These are phyloP conservation scores for Micractinium sp. DNA, from an alignment of 139 green algal genomes.

Conservation along the genomic window DNA sequence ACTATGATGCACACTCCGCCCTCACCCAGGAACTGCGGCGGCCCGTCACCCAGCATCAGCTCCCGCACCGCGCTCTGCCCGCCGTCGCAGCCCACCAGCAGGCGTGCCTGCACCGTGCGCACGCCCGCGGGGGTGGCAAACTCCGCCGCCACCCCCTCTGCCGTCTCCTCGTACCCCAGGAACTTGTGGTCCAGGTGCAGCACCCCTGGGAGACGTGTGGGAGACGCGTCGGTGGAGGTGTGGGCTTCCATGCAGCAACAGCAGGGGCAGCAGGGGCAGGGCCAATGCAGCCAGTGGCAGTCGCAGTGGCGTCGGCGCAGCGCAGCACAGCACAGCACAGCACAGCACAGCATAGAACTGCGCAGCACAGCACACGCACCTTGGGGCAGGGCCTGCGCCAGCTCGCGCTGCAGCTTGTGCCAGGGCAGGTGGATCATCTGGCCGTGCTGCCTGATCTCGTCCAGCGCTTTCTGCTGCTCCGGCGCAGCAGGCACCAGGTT, in stretches of 20 bases:
- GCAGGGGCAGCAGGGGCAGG: too few relatives aligned
- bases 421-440: slow-evolving; percentile 8
- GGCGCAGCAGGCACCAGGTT: background rate
- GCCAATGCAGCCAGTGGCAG: too few relatives aligned
- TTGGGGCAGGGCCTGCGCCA: slow-evolving; percentile 2
- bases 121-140: slow-evolving; percentile 7
- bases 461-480: background rate
- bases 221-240: too few relatives aligned
- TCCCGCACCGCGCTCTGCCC: slow-evolving; percentile 13
- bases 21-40: slow-evolving; percentile 5
- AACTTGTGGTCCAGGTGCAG: slow-evolving; percentile 17
- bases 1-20: background rate
- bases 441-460: background rate
- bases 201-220: background rate
- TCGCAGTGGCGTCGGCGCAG: background rate
- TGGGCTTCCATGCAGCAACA: too few relatives aligned
- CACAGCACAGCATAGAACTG: background rate
- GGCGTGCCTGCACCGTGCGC: background rate
- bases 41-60: background rate
- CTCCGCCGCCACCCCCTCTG: slow-evolving; percentile 2
- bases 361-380: background rate
- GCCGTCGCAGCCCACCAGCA: slow-evolving; percentile 18
- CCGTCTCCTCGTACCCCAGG: slow-evolving; percentile 11
- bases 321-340: background rate
- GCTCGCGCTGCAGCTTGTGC: background rate